These are phyloP conservation scores for Penicillium longicatenatum DNA, from an alignment of 495 filamentous ascomycete genomes.

Conservation along the genomic window DNA sequence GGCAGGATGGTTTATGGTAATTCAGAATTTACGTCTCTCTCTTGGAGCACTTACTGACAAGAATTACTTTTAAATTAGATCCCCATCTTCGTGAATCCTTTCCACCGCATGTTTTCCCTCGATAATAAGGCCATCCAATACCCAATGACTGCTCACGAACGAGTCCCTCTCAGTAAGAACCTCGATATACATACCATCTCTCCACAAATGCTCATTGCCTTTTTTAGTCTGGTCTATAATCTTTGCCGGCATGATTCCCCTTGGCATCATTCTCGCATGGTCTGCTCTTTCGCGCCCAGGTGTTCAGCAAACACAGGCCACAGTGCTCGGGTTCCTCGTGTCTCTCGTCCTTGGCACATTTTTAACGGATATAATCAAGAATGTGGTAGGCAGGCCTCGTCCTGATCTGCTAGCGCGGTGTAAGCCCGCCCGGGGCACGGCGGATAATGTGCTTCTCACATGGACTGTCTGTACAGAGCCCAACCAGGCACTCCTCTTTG, in stretches of 20 bases:
- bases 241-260: slow-evolving; percentile 72
- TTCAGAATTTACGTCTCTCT: too few relatives aligned
- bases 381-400: slow-evolving; percentile 83
- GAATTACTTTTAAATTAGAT: slow-evolving; percentile 45
- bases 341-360: slow-evolving; percentile 76
- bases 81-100: slow-evolving; percentile 74
- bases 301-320: slow-evolving; percentile 82
- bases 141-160: slow-evolving; percentile 81
- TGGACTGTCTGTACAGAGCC: slow-evolving; percentile 81
- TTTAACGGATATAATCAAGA: slow-evolving; percentile 91
- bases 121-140: slow-evolving; percentile 82
- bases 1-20: slow-evolving; percentile 64
- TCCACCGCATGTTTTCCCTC: slow-evolving; percentile 77
- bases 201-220: background rate
- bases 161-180: slow-evolving; percentile 73
- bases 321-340: slow-evolving; percentile 76
- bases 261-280: slow-evolving; percentile 65
- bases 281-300: slow-evolving; percentile 59
- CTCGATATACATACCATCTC: background rate
- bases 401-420: slow-evolving; percentile 92
- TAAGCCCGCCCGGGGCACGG: slow-evolving; percentile 66
- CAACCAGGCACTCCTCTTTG: slow-evolving; percentile 75
- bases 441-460: slow-evolving; percentile 65
- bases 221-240: slow-evolving; percentile 67
- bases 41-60: background rate